A percentile compares a stretch with the other conserved stretches of the same genome.
Evolutionary conservation across 2,329 filamentous ascomycete genomes (phyloP).

Genomic region (Epichloe glyceriae): DNA sequence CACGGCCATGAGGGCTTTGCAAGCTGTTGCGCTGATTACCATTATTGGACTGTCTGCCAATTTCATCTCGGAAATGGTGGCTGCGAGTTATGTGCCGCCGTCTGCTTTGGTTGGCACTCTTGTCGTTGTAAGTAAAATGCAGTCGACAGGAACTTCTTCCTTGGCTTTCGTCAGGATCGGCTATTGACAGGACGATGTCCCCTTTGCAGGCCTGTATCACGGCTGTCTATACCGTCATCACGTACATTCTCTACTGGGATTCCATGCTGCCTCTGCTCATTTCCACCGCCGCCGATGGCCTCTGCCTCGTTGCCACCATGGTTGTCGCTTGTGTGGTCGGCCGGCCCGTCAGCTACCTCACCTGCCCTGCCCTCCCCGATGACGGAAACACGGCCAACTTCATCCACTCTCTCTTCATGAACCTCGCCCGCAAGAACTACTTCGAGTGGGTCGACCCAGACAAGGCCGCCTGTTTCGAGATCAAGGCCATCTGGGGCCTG

Average conservation of each 20-base stretch:
- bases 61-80: constrained; percentile 67
- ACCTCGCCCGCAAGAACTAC: constrained; percentile 20
- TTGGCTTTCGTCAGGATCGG: neutral
- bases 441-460: constrained; percentile 38
- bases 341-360: constrained; percentile 65
- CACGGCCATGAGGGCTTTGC: constrained; percentile 56
- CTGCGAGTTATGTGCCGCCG: constrained; percentile 51
- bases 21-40: constrained; percentile 57
- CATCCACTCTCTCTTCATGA: constrained; percentile 29
- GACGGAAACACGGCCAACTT: constrained; percentile 30
- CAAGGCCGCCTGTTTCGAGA: constrained; percentile 61
- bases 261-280: constrained; percentile 63
- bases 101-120: constrained; percentile 66
- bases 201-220: constrained; percentile 60
- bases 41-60: constrained; percentile 72
- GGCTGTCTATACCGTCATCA: constrained; percentile 65
- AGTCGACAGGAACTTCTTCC: too few relatives aligned
- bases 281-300: constrained; percentile 49
- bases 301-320: constrained; percentile 64
- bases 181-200: too few relatives aligned
- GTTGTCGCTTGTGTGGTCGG: constrained; percentile 68
- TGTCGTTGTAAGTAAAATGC: constrained; percentile 52
- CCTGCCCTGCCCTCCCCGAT: constrained; percentile 45
- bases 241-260: constrained; percentile 71
- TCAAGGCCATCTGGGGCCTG: constrained; percentile 80